Percentiles rank a stretch among this genome's conserved stretches.
Evolutionary conservation across 352 stramenopile species (phyloP).

Genomic region (Phytophthora tentaculata): DNA sequence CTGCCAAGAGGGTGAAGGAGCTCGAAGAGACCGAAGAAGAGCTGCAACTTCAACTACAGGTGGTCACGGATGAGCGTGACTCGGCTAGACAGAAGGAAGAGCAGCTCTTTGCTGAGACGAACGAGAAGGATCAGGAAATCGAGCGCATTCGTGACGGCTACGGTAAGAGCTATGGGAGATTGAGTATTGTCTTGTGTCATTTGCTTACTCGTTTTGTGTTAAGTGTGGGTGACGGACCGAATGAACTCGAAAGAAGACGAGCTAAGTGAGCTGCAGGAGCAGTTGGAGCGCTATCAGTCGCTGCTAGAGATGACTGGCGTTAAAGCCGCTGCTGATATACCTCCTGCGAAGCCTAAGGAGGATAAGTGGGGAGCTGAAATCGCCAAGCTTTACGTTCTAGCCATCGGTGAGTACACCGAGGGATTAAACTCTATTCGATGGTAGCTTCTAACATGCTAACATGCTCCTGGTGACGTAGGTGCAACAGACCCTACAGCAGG

Average conservation of each 20-base stretch:
- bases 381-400: slow-evolving; percentile 47
- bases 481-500: slow-evolving; percentile 13
- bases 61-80: slow-evolving; percentile 86
- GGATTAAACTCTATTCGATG: background rate
- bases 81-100: slow-evolving; percentile 85
- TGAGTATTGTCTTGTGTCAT: background rate
- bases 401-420: slow-evolving; percentile 39
- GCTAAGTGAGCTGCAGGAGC: slow-evolving; percentile 82
- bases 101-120: slow-evolving; percentile 81
- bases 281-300: slow-evolving; percentile 85
- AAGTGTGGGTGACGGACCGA: slow-evolving; percentile 89
- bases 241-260: slow-evolving; percentile 92
- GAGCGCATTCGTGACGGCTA: slow-evolving; percentile 88
- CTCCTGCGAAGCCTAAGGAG: slow-evolving; percentile 14
- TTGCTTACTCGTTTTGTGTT: slow-evolving; percentile 15
- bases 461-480: slow-evolving; percentile 17
- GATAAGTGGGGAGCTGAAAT: slow-evolving; percentile 38
- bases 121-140: slow-evolving; percentile 90
- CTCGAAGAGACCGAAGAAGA: slow-evolving; percentile 83
- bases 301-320: slow-evolving; percentile 66
- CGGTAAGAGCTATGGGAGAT: slow-evolving; percentile 39
- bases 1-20: slow-evolving; percentile 48
- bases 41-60: slow-evolving; percentile 78
- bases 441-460: slow-evolving; percentile 10
- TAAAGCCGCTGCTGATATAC: slow-evolving; percentile 11